Evolutionary conservation across 768 basidiomycete genomes (phyloP).

Genomic region (Lentinula sp.): DNA sequence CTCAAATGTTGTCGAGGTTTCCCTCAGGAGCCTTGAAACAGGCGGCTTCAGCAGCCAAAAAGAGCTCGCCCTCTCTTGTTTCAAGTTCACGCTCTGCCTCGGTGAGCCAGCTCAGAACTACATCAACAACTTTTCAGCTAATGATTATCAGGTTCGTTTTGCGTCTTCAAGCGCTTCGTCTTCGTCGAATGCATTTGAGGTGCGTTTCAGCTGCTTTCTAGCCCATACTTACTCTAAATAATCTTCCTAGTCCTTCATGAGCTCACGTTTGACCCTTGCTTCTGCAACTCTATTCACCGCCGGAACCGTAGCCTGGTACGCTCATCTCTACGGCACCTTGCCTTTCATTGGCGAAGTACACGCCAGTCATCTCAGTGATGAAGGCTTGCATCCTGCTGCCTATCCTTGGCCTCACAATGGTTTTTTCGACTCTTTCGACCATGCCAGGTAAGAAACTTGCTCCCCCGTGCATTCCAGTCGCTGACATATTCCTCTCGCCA

Average conservation of each 20-base stretch:
- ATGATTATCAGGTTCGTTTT: conserved; percentile 53
- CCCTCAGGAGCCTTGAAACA: conserved; percentile 66
- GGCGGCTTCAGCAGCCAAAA: conserved; percentile 38
- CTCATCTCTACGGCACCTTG: conserved; percentile 84
- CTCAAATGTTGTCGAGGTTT: conserved; percentile 79
- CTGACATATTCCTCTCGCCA: conserved; percentile 7
- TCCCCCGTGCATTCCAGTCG: conserved; percentile 5
- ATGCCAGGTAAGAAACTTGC: conserved; percentile 68
- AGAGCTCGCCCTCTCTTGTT: conserved; percentile 34
- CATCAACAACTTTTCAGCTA: conserved; percentile 13
- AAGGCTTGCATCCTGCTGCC: conserved; percentile 82
- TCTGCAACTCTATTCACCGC: conserved; percentile 72
- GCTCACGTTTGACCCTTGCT: conserved; percentile 68
- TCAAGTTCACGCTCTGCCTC: conserved; percentile 40
- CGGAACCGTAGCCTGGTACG: conserved; percentile 96
- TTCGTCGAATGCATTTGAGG: conserved; percentile 54
- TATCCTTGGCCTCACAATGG: conserved; percentile 95
- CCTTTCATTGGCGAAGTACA: conserved; percentile 90
- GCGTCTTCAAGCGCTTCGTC: conserved; percentile 57
- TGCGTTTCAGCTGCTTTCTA: conserved; percentile 24
- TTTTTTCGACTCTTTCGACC: conserved; percentile 87
- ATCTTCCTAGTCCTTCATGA: conserved; percentile 48
- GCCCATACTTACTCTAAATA: conserved; percentile 2
- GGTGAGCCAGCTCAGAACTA: conserved; percentile 3
- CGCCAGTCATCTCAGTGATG: conserved; percentile 88